These are phyloP conservation scores for Phoenix roebelenii DNA, from an alignment of 176 grass and related monocot genomes.

Conservation along the genomic window DNA sequence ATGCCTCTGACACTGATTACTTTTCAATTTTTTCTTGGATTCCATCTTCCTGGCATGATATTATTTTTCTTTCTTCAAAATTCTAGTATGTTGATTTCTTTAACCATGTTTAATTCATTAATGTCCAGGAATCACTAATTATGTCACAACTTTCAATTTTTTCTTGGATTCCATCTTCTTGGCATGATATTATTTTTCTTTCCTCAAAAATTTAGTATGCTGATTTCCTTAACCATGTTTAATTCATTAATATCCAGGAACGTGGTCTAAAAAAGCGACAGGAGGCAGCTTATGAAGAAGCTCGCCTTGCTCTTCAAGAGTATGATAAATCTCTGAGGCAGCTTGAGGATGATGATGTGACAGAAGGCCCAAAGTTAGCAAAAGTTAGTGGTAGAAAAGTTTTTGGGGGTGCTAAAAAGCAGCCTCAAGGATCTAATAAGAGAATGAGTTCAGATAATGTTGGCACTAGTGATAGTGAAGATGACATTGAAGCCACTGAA, in stretches of 20 bases:
- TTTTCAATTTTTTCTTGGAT: too few relatives aligned
- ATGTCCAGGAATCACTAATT: conserved; percentile 7
- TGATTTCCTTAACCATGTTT: too few relatives aligned
- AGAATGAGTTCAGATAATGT: conserved; percentile 33
- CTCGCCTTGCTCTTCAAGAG: conserved; percentile 57
- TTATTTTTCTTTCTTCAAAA: too few relatives aligned
- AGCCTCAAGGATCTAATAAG: conserved; percentile 31
- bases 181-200: too few relatives aligned
- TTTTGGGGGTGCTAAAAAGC: conserved; percentile 57
- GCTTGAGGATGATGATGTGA: conserved; percentile 43
- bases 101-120: neutral
- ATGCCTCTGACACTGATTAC: too few relatives aligned
- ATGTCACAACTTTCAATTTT: too few relatives aligned
- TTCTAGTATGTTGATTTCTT: too few relatives aligned
- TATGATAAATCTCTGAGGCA: conserved; percentile 73
- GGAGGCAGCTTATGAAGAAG: conserved; percentile 68
- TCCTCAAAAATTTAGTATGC: too few relatives aligned
- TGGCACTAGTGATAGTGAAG: conserved; percentile 53
- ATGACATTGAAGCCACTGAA: conserved; percentile 34
- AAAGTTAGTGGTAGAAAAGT: conserved; percentile 57
- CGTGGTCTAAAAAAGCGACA: conserved; percentile 71
- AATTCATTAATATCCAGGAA: conserved; percentile 36
- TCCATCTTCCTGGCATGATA: too few relatives aligned
- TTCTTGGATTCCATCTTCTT: too few relatives aligned
- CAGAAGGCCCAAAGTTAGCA: conserved; percentile 36